Conservation (phyloP, 192 early-diverging fungal species). For the Neocallimastix lanati region DNA sequence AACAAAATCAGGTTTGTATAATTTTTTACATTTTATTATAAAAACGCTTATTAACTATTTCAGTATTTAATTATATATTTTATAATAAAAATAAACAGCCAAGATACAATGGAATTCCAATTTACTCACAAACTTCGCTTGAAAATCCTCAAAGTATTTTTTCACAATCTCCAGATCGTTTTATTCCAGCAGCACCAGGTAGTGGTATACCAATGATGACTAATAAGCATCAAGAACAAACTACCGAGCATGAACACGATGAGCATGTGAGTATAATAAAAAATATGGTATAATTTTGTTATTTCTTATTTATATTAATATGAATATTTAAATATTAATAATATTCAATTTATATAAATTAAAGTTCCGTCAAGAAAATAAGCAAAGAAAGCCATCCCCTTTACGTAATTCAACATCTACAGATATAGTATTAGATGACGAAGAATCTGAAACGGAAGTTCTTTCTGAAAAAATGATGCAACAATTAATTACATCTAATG, state of each 20-base stretch:
- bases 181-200: not conserved
- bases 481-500: not conserved
- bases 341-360: no score
- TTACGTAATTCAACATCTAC: not conserved
- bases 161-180: not conserved
- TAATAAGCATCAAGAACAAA: not conserved
- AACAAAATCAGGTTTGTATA: not conserved
- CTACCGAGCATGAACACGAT: not conserved
- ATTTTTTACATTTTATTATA: no score
- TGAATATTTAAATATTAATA: no score
- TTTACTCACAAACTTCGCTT: not conserved
- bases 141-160: not conserved
- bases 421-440: not conserved
- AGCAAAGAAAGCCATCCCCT: not conserved
- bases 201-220: not conserved
- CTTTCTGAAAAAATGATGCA: not conserved
- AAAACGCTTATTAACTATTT: no score
- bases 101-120: not conserved
- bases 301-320: no score
- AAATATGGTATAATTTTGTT: no score
- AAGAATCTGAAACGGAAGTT: not conserved
- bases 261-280: no score
- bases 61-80: no score
- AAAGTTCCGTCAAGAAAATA: not conserved
- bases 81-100: no score